phyloP scores from a whole-genome alignment of 164 flowering plant species.

The Berberis thunbergii region DNA sequence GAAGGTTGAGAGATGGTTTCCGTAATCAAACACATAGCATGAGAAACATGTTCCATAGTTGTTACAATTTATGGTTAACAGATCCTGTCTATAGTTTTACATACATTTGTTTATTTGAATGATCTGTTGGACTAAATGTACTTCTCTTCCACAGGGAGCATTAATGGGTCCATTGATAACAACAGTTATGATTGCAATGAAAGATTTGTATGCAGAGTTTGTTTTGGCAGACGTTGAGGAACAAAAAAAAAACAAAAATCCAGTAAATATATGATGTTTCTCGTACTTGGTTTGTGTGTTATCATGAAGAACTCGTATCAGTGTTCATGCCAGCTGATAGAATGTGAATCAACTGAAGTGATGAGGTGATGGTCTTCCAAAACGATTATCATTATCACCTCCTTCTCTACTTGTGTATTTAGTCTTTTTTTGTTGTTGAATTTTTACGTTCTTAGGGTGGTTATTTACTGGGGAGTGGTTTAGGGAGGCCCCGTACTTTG shows the following conservation, averaged over 20 bases:
- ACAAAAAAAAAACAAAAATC: conserved; percentile 19
- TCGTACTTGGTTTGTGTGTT: not conserved
- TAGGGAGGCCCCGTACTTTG: no score
- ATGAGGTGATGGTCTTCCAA: no score
- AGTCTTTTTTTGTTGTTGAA: no score
- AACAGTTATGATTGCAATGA: conserved; percentile 77
- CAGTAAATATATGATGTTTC: not conserved
- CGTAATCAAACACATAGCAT: no score
- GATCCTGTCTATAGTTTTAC: not conserved
- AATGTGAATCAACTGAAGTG: not conserved
- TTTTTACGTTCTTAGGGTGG: no score
- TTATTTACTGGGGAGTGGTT: no score
- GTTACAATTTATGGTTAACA: no score
- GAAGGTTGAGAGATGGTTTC: no score
- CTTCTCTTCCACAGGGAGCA: conserved; percentile 58
- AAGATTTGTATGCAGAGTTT: conserved; percentile 80
- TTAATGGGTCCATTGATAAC: conserved; percentile 91
- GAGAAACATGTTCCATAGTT: no score
- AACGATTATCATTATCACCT: no score
- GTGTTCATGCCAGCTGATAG: not conserved
- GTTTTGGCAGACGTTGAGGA: conserved; percentile 49
- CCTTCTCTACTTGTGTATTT: no score
- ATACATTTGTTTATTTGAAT: not conserved
- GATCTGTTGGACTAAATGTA: not conserved
- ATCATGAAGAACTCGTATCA: not conserved